Evolutionary conservation across 495 filamentous ascomycete genomes (phyloP).

Genomic region (Bryoglossum gracile): DNA sequence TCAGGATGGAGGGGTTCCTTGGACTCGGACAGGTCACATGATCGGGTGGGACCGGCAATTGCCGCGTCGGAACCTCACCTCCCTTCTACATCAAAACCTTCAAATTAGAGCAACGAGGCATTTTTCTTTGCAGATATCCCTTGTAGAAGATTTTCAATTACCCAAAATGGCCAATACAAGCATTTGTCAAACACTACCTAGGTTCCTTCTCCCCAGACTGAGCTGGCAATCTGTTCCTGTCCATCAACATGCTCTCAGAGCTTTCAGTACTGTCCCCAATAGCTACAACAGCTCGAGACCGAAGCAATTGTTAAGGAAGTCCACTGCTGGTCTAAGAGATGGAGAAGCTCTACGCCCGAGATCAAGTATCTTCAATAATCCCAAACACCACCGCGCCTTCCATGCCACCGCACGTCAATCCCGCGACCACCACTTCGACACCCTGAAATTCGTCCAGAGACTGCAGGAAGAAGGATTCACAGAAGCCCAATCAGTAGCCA

Average conservation of each 20-base stretch:
- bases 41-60: too few relatives aligned
- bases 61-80: too few relatives aligned
- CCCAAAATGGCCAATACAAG: constrained; percentile 28
- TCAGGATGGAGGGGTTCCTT: too few relatives aligned
- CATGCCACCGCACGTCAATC: constrained; percentile 53
- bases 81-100: too few relatives aligned
- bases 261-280: constrained; percentile 19
- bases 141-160: too few relatives aligned
- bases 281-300: constrained; percentile 9
- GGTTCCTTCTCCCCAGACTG: constrained; percentile 45
- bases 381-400: constrained; percentile 44
- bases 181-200: constrained; percentile 33
- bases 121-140: too few relatives aligned
- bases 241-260: constrained; percentile 23
- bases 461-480: constrained; percentile 89
- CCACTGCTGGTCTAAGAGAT: neutral
- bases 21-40: too few relatives aligned
- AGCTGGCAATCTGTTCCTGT: constrained; percentile 39
- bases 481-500: constrained; percentile 87
- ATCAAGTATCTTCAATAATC: constrained; percentile 8
- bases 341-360: neutral
- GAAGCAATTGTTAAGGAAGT: neutral
- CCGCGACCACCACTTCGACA: constrained; percentile 96
- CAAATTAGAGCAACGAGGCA: too few relatives aligned
- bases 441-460: constrained; percentile 90